phyloP scores from a whole-genome alignment of 805 yeast genomes.

The Ogataea populi-albae region DNA sequence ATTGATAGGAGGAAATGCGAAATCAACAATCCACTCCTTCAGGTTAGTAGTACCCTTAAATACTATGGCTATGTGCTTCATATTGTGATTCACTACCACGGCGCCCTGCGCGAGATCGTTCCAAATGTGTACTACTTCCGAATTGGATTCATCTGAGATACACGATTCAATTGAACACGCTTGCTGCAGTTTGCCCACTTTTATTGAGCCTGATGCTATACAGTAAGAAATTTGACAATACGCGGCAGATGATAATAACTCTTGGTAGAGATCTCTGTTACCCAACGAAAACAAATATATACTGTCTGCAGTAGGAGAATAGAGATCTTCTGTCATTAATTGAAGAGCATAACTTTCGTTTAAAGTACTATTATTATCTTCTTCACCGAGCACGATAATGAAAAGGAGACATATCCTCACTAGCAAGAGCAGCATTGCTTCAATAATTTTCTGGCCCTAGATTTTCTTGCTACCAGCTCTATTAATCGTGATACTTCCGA shows the following conservation, averaged over 20 bases:
- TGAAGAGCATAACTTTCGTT: too few species aligned
- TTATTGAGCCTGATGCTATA: conserved; percentile 24
- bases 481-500: too few species aligned
- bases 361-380: too few species aligned
- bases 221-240: conserved; percentile 37
- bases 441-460: too few species aligned
- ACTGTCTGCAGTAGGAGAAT: conserved; percentile 1
- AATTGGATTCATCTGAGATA: conserved; percentile 16
- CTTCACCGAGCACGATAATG: too few species aligned
- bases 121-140: conserved; percentile 39
- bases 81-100: conserved; percentile 46
- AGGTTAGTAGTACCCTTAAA: conserved; percentile 64
- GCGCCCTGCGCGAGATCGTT: conserved; percentile 54
- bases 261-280: conserved; percentile 23
- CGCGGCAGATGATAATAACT: conserved; percentile 31
- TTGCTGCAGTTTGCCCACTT: conserved; percentile 25
- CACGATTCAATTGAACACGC: conserved; percentile 37
- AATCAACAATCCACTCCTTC: conserved; percentile 62
- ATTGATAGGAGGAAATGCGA: conserved; percentile 43
- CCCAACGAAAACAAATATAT: conserved; percentile 2
- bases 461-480: too few species aligned
- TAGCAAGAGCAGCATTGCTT: too few species aligned
- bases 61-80: conserved; percentile 43
- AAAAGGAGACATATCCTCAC: too few species aligned
- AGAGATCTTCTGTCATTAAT: neutral